Conservation (phyloP, 352 stramenopile genomes). For the Phytopythium kandeliae region DNA sequence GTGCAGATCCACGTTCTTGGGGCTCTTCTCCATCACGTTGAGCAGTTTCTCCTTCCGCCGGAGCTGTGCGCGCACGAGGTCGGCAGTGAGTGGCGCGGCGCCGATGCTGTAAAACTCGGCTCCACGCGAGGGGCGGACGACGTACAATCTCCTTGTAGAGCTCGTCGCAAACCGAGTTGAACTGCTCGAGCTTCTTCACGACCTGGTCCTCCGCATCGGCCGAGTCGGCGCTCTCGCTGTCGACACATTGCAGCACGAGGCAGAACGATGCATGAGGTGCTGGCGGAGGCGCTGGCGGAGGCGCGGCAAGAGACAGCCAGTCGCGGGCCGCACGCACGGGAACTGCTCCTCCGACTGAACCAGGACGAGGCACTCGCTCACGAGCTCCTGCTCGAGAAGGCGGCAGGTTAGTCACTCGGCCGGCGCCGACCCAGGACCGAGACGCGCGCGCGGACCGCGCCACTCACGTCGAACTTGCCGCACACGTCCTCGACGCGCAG, state of each 20-base stretch:
- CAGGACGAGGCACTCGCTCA: constrained; percentile 67
- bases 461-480: constrained; percentile 70
- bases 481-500: constrained; percentile 83
- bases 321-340: constrained; percentile 25
- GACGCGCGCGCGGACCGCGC: neutral
- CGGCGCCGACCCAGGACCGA: neutral
- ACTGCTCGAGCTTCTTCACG: constrained; percentile 84
- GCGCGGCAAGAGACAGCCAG: no score
- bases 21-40: constrained; percentile 81
- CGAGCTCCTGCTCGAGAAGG: constrained; percentile 39
- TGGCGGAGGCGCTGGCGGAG: no score
- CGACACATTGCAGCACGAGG: no score
- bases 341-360: constrained; percentile 75
- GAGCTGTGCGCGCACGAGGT: constrained; percentile 32
- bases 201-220: constrained; percentile 59
- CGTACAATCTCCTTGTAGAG: constrained; percentile 86
- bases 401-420: neutral
- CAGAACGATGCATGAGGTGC: no score
- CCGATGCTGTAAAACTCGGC: no score
- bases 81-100: constrained; percentile 10
- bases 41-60: constrained; percentile 78
- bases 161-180: constrained; percentile 86
- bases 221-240: constrained; percentile 29
- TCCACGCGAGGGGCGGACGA: neutral
- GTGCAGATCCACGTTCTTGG: constrained; percentile 80